Conservation (phyloP, 768 basidiomycete genomes). For the Boletus sp. region DNA sequence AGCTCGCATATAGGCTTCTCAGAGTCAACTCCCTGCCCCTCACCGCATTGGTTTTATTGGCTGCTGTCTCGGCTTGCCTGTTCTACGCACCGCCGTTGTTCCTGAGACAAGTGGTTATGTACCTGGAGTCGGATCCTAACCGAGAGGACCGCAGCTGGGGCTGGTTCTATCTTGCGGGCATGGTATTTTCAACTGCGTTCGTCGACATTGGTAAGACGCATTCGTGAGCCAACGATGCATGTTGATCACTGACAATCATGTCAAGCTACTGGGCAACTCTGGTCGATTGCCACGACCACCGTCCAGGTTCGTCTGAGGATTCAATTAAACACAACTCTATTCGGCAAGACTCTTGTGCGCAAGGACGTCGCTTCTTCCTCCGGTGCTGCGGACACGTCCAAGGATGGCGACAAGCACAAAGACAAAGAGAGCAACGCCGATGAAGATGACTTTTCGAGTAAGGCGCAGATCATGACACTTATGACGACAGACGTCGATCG, state of each 20-base stretch:
- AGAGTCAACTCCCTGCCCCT: constrained; percentile 50
- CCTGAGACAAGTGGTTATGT: constrained; percentile 54
- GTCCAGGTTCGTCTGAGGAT: constrained; percentile 68
- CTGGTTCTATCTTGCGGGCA: constrained; percentile 61
- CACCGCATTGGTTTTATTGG: constrained; percentile 43
- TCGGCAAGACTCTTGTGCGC: constrained; percentile 80
- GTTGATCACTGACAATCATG: constrained; percentile 5
- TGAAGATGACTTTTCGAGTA: constrained; percentile 61
- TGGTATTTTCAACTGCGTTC: constrained; percentile 45
- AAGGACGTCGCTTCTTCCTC: constrained; percentile 79
- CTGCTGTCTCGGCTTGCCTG: constrained; percentile 53
- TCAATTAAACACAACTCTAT: constrained; percentile 81
- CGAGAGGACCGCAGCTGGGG: constrained; percentile 64
- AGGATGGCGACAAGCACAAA: constrained; percentile 19
- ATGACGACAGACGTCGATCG: constrained; percentile 95
- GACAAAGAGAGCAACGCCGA: constrained; percentile 18
- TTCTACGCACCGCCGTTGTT: constrained; percentile 68
- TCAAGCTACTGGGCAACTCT: constrained; percentile 64
- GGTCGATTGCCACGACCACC: constrained; percentile 64
- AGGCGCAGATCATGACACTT: constrained; percentile 86
- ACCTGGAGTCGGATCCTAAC: constrained; percentile 60
- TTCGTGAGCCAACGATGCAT: neutral
- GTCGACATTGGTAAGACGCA: constrained; percentile 40
- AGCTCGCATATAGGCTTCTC: constrained; percentile 57
- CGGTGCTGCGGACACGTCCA: constrained; percentile 25